Conservation (phyloP, 352 stramenopile genomes). For the Phytophthora citricola region DNA sequence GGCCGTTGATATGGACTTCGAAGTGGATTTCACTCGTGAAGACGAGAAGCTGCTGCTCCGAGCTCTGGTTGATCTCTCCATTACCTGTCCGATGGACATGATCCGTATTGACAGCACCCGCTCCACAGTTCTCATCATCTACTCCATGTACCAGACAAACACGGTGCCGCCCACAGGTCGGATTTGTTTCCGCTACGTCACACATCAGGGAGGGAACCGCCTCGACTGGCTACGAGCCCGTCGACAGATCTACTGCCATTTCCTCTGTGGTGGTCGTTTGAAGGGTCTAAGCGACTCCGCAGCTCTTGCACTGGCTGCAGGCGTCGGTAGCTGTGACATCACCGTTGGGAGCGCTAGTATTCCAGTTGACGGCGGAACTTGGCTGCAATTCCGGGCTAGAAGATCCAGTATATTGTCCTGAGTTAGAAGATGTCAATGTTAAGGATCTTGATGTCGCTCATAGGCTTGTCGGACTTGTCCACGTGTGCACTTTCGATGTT, state of each 20-base stretch:
- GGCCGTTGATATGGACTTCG: slow-evolving; percentile 71
- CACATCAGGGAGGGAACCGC: slow-evolving; percentile 44
- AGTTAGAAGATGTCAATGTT: slow-evolving; percentile 88
- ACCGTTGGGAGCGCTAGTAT: slow-evolving; percentile 7
- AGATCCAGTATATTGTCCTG: slow-evolving; percentile 33
- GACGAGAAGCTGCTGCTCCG: slow-evolving; percentile 71
- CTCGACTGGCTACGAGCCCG: slow-evolving; percentile 54
- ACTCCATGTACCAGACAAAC: slow-evolving; percentile 84
- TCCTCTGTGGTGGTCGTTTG: slow-evolving; percentile 60
- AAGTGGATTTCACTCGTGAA: slow-evolving; percentile 70
- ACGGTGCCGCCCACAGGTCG: slow-evolving; percentile 51
- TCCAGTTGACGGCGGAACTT: slow-evolving; percentile 9
- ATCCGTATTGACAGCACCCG: slow-evolving; percentile 74
- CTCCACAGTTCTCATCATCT: slow-evolving; percentile 72
- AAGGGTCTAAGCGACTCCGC: slow-evolving; percentile 29
- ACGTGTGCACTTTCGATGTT: slow-evolving; percentile 94
- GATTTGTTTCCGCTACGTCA: slow-evolving; percentile 74
- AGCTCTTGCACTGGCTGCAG: slow-evolving; percentile 21
- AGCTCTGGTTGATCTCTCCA: slow-evolving; percentile 70
- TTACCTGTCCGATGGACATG: slow-evolving; percentile 68
- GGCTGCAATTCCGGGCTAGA: slow-evolving; percentile 13
- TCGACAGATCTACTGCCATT: slow-evolving; percentile 57
- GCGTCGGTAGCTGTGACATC: slow-evolving; percentile 12
- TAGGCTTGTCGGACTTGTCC: slow-evolving; percentile 83
- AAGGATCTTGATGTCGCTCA: slow-evolving; percentile 89